These are phyloP conservation scores for Xylaria sp. DNA, from an alignment of 495 filamentous ascomycete genomes.

Conservation along the genomic window DNA sequence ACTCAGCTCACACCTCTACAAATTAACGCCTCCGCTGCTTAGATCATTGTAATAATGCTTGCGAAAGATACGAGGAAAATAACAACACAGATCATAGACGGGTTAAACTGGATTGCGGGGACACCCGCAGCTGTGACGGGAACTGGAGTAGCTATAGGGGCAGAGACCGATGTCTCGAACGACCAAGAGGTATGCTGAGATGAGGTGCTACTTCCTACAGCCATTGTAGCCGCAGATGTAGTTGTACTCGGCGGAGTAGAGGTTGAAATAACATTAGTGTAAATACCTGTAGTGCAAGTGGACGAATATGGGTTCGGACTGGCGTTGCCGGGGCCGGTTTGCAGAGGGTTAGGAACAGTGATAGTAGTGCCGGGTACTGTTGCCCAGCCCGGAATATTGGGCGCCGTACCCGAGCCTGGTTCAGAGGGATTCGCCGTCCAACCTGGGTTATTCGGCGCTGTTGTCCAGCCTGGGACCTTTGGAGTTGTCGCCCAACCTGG, in stretches of 20 bases:
- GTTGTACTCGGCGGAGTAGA: conserved; percentile 8
- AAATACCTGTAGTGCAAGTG: conserved; percentile 27
- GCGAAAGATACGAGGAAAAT: conserved; percentile 8
- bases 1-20: neutral
- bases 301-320: neutral
- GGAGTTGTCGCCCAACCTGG: conserved; percentile 3
- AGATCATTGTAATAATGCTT: conserved; percentile 17
- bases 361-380: conserved; percentile 20
- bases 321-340: neutral
- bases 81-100: conserved; percentile 1
- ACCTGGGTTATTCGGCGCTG: neutral
- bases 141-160: conserved; percentile 15
- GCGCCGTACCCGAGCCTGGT: conserved; percentile 11
- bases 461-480: neutral
- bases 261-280: conserved; percentile 23
- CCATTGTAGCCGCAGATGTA: conserved; percentile 25
- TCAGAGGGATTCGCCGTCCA: neutral
- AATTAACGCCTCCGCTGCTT: neutral
- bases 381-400: neutral
- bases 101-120: neutral
- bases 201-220: conserved; percentile 11
- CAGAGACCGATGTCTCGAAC: conserved; percentile 2
- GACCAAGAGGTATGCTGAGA: conserved; percentile 17
- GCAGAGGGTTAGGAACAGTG: conserved; percentile 13
- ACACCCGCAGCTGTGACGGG: conserved; percentile 11